phyloP scores from a whole-genome alignment of 495 filamentous ascomycete genomes.

The Podospora conica region DNA sequence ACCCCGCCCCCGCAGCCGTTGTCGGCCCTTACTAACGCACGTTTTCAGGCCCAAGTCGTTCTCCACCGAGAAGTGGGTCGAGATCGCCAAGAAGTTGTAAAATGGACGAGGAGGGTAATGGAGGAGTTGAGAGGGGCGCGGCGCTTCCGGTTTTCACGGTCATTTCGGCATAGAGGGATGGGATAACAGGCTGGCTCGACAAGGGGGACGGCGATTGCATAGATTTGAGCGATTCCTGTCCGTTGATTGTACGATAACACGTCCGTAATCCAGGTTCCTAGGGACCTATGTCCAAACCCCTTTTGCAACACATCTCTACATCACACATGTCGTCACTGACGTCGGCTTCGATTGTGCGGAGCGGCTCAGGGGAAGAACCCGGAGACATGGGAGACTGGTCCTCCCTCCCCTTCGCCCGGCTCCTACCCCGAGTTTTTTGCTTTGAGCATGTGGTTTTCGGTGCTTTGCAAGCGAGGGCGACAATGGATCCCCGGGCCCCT shows the following conservation, averaged over 20 bases:
- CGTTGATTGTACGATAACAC: slow-evolving; percentile 26
- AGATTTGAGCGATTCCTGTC: slow-evolving; percentile 18
- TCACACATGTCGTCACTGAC: too few relatives aligned
- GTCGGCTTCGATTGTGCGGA: not conserved
- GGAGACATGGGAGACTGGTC: not conserved
- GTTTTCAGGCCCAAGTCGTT: slow-evolving; percentile 80
- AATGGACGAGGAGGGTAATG: slow-evolving; percentile 15
- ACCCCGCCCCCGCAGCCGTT: not conserved
- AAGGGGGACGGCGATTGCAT: slow-evolving; percentile 16
- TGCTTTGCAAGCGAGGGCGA: not conserved
- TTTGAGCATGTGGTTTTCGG: not conserved
- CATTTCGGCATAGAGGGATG: slow-evolving; percentile 30
- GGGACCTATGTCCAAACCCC: not conserved
- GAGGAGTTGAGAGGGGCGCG: slow-evolving; percentile 23
- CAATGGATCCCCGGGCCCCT: not conserved
- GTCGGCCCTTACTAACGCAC: slow-evolving; percentile 12
- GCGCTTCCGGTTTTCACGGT: slow-evolving; percentile 24
- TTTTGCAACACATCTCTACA: too few relatives aligned
- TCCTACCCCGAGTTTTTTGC: not conserved
- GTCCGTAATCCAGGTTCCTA: slow-evolving; percentile 17
- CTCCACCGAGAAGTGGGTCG: slow-evolving; percentile 92
- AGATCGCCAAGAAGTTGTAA: slow-evolving; percentile 86
- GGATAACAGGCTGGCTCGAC: slow-evolving; percentile 11
- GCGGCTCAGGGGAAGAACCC: not conserved
- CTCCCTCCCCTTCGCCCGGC: not conserved